Evolutionary conservation across 176 grass and related monocot genomes (phyloP).

Genomic region (Eleusine coracana): DNA sequence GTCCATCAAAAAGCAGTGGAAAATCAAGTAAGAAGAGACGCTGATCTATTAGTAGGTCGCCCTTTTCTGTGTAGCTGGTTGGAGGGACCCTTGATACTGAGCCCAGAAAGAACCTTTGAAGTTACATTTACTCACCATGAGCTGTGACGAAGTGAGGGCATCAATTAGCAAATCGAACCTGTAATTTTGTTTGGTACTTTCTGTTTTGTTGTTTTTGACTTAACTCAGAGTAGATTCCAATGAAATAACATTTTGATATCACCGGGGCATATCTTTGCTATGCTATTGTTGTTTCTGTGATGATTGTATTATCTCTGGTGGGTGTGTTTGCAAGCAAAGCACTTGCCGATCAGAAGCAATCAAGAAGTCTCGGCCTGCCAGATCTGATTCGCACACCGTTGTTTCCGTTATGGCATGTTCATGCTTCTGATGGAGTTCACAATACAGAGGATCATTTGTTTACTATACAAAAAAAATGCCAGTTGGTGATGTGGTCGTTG

Average conservation of each 20-base stretch:
- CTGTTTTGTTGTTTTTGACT: constrained; percentile 11
- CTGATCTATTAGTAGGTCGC: constrained; percentile 38
- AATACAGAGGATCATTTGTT: too few relatives aligned
- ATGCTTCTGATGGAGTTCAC: too few relatives aligned
- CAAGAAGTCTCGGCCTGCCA: too few relatives aligned
- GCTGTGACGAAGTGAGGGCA: constrained; percentile 29
- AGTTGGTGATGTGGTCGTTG: too few relatives aligned
- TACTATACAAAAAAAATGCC: too few relatives aligned
- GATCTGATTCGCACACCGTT: too few relatives aligned
- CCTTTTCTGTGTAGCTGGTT: constrained; percentile 22
- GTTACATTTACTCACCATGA: constrained; percentile 39
- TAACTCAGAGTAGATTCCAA: constrained; percentile 3
- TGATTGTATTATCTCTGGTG: too few relatives aligned
- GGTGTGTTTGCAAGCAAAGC: too few relatives aligned
- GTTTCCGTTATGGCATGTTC: too few relatives aligned
- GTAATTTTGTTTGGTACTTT: constrained; percentile 45
- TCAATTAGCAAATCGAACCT: not conserved
- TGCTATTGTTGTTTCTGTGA: not conserved
- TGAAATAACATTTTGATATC: constrained; percentile 32
- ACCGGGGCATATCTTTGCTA: not conserved
- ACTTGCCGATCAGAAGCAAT: too few relatives aligned
- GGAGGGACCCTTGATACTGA: constrained; percentile 11
- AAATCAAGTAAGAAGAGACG: constrained; percentile 91
- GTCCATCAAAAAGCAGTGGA: constrained; percentile 60
- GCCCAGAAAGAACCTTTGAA: constrained; percentile 9